A percentile compares a stretch with the other conserved stretches of the same genome.
phyloP scores from a whole-genome alignment of 2,329 filamentous ascomycete genomes.

The Stachybotrys chartarum region DNA sequence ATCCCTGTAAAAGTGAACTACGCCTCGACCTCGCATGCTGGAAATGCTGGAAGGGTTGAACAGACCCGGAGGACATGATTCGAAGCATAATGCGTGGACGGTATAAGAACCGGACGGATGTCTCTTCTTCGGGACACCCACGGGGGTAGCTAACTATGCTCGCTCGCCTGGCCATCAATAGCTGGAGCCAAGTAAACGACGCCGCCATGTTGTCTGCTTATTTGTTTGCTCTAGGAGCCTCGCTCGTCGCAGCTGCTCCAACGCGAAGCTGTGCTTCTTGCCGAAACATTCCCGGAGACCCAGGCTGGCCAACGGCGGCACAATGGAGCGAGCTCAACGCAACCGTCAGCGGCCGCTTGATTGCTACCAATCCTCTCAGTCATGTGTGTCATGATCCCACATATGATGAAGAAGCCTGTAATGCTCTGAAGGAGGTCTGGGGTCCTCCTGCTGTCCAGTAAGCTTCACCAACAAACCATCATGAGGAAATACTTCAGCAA shows the following conservation, averaged over 20 bases:
- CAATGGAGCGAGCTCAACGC: neutral
- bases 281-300: neutral
- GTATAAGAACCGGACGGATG: too few relatives aligned
- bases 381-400: neutral
- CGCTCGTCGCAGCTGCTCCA: neutral
- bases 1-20: neutral
- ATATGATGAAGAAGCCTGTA: neutral
- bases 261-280: neutral
- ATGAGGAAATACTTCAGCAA: neutral
- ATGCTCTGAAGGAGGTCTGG: neutral
- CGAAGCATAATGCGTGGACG: neutral
- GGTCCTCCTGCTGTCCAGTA: neutral
- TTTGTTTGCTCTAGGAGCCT: neutral
- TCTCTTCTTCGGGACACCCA: too few relatives aligned
- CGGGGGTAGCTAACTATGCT: neutral
- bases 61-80: neutral
- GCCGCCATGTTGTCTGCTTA: neutral
- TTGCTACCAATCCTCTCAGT: neutral
- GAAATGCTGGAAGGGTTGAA: neutral
- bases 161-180: neutral
- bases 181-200: too few relatives aligned
- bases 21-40: too few relatives aligned
- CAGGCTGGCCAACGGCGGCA: neutral
- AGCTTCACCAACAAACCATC: neutral
- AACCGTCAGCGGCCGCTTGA: neutral